phyloP scores from a whole-genome alignment of 805 yeast genomes.

The Diddensiella santjacobensis region DNA sequence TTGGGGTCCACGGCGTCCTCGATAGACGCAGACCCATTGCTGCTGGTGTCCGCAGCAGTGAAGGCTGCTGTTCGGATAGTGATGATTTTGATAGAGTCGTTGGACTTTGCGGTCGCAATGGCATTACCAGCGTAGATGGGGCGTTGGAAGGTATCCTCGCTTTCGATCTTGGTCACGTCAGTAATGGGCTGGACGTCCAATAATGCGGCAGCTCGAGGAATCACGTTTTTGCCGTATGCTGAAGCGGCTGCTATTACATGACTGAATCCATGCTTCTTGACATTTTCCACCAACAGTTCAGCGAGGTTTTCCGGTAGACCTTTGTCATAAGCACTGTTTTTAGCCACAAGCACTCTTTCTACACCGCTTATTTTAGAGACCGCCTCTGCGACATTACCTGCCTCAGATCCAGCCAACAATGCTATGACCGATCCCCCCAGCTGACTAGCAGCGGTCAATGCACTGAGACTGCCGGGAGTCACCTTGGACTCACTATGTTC shows the following conservation, averaged over 20 bases:
- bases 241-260: slow-evolving; percentile 80
- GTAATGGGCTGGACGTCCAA: slow-evolving; percentile 85
- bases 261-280: slow-evolving; percentile 46
- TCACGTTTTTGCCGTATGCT: slow-evolving; percentile 79
- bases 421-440: slow-evolving; percentile 77
- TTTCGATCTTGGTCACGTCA: slow-evolving; percentile 67
- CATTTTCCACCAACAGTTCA: slow-evolving; percentile 54
- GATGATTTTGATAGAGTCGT: slow-evolving; percentile 60
- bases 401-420: slow-evolving; percentile 61
- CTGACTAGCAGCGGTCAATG: slow-evolving; percentile 72
- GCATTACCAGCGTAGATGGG: slow-evolving; percentile 98
- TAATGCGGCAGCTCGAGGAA: slow-evolving; percentile 84
- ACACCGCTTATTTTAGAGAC: slow-evolving; percentile 53
- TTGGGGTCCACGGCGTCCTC: slow-evolving; percentile 36
- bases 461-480: slow-evolving; percentile 65
- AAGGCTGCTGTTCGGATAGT: slow-evolving; percentile 89
- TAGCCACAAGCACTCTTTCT: slow-evolving; percentile 54
- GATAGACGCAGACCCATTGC: slow-evolving; percentile 41
- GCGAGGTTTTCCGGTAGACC: slow-evolving; percentile 75
- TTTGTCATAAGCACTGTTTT: slow-evolving; percentile 55
- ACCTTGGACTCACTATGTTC: slow-evolving; percentile 53
- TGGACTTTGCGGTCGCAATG: slow-evolving; percentile 69
- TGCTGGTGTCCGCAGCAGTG: slow-evolving; percentile 41
- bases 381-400: slow-evolving; percentile 46
- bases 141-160: slow-evolving; percentile 72